A percentile compares a stretch with the other conserved stretches of the same genome.
phyloP scores from a whole-genome alignment of 2,329 filamentous ascomycete species.

The Alternaria longipes region DNA sequence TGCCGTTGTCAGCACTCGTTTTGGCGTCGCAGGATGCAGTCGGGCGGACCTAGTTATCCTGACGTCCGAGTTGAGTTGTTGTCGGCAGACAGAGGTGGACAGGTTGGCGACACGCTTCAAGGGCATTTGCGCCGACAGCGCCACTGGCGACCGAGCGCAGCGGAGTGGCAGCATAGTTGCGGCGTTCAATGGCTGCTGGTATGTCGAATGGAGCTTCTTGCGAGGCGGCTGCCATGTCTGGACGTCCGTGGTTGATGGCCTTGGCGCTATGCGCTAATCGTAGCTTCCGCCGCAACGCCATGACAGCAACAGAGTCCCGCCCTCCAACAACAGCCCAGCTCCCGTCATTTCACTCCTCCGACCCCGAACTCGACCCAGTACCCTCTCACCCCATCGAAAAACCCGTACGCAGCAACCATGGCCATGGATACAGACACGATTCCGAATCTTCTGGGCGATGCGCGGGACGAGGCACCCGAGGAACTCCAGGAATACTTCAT shows the following conservation, averaged over 20 bases:
- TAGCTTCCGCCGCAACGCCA: slow-evolving; percentile 36
- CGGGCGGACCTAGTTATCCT: slow-evolving; percentile 72
- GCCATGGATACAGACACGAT: slow-evolving; percentile 87
- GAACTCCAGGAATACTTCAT: slow-evolving; percentile 89
- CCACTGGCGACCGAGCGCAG: slow-evolving; percentile 51
- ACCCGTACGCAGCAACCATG: slow-evolving; percentile 33
- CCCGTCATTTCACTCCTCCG: slow-evolving; percentile 14
- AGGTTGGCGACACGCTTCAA: slow-evolving; percentile 39
- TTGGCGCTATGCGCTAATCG: slow-evolving; percentile 33
- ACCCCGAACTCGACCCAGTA: slow-evolving; percentile 2
- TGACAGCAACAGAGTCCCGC: slow-evolving; percentile 34
- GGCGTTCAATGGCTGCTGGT: slow-evolving; percentile 50
- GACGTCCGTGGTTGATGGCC: slow-evolving; percentile 30
- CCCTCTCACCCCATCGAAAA: background rate
- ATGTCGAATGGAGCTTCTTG: slow-evolving; percentile 38
- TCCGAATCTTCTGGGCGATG: slow-evolving; percentile 88
- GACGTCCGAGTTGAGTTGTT: slow-evolving; percentile 73
- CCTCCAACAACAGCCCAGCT: slow-evolving; percentile 19
- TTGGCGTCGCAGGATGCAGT: background rate
- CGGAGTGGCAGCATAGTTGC: slow-evolving; percentile 52
- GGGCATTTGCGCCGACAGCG: slow-evolving; percentile 45
- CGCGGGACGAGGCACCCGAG: slow-evolving; percentile 86
- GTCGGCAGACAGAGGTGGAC: slow-evolving; percentile 40
- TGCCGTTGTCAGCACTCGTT: slow-evolving; percentile 18
- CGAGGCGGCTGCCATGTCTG: slow-evolving; percentile 33